Base-by-base conservation (phyloP, 2,329 filamentous ascomycete species). In the Aspergillus terreus region DNA sequence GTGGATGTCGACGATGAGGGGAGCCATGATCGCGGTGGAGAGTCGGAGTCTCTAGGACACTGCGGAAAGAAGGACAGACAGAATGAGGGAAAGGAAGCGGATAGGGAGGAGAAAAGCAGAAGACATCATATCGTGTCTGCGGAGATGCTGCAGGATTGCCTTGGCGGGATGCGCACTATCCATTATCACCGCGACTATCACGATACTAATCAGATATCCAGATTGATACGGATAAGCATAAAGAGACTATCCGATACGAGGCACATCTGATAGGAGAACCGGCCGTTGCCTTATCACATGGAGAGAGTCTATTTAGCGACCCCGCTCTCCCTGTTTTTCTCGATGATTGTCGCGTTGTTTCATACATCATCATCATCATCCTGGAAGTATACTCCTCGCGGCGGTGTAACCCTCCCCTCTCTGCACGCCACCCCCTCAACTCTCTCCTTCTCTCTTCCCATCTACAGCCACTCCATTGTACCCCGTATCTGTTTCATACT, bases 1-100 rank as follows among this genome's bases (percentile, higher is more conserved):
- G 66, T 85, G 82, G 45, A 85, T 74, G 62, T 85, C 82, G 46
- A 85, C 77, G 52, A 80, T 72, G 21, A 76, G 67, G 56, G 75
- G 67, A 56, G 75, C 4, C 41, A 57, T 58, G 25, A 55, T 58
- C 30, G 53, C 46, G 47, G 11, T 47, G 40, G 49, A 44, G 15
- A 30, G 48, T 35, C 23, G 17, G 36, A 30, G 48, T 35, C 23
- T 25, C 14, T n/a, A 15, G 19, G 19, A 19, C 30, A 38, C 32
- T 17, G 17, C 6, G 15, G 19, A 33, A 10, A 5, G 23, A 23
- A 23, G 23, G 23, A 23, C 4, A 23, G 23, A 23, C 6, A 6
- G 35, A 15, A 14, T 36, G 15, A 38, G 4, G 35, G 12, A 38
- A n/a, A 11, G 27, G 14, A 17, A 38, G 14, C 14, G n/a, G 35